A percentile compares a stretch with the other conserved stretches of the same genome.
These are phyloP conservation scores for Babesia bigemina DNA, from an alignment of 169 alveolate species.

Conservation along the genomic window DNA sequence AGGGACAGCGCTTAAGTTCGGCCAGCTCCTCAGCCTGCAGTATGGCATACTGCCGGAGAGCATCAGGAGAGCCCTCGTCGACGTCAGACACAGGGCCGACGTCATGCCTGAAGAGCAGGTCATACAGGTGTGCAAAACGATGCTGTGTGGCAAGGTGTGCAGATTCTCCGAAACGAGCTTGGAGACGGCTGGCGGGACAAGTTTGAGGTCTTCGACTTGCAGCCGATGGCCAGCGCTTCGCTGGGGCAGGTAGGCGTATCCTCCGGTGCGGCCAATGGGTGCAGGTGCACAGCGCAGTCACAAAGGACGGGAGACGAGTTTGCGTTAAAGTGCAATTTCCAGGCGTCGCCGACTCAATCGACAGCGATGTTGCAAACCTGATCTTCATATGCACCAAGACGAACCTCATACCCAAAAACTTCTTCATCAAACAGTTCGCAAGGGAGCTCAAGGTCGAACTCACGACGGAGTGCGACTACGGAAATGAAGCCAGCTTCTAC, in stretches of 20 bases:
- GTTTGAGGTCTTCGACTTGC: constrained; percentile 72
- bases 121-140: constrained; percentile 5
- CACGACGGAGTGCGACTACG: constrained; percentile 76
- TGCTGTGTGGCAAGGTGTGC: neutral
- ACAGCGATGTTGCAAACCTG: constrained; percentile 74
- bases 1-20: constrained; percentile 69
- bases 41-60: constrained; percentile 88
- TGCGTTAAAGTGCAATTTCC: constrained; percentile 80
- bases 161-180: constrained; percentile 81
- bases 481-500: constrained; percentile 79
- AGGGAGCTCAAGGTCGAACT: constrained; percentile 73
- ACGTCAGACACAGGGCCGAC: constrained; percentile 90
- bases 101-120: constrained; percentile 89
- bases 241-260: constrained; percentile 70
- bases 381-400: constrained; percentile 70
- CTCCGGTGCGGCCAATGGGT: neutral
- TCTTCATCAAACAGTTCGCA: constrained; percentile 72
- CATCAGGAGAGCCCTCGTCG: constrained; percentile 83
- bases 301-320: constrained; percentile 66
- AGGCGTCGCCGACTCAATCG: constrained; percentile 78
- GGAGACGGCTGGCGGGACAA: constrained; percentile 85
- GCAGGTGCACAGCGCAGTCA: constrained; percentile 74
- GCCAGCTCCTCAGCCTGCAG: constrained; percentile 78
- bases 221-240: constrained; percentile 86
- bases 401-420: constrained; percentile 67